These are phyloP conservation scores for Cadophora luteo-olivacea DNA, from an alignment of 2,329 filamentous ascomycete species.

Conservation along the genomic window DNA sequence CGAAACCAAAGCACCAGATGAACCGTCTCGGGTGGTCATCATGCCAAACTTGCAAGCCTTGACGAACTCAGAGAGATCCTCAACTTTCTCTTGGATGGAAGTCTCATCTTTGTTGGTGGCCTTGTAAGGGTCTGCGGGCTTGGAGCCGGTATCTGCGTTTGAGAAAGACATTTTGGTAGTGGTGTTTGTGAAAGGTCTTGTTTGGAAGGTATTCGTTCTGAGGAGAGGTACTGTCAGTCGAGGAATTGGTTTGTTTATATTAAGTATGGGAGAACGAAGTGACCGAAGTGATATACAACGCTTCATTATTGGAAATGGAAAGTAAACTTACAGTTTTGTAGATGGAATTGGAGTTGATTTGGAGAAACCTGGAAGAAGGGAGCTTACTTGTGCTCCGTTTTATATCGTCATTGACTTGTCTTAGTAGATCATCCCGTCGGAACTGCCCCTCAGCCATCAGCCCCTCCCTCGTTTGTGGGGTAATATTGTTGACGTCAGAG, in stretches of 20 bases:
- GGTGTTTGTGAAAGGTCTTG: slow-evolving; percentile 21
- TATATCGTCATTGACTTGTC: slow-evolving; percentile 25
- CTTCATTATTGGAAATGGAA: slow-evolving; percentile 24
- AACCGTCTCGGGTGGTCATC: slow-evolving; percentile 79
- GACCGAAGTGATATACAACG: slow-evolving; percentile 18
- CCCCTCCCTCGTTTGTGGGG: slow-evolving; percentile 20
- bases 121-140: slow-evolving; percentile 79
- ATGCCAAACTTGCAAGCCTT: slow-evolving; percentile 81
- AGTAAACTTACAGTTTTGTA: slow-evolving; percentile 18
- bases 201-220: slow-evolving; percentile 21
- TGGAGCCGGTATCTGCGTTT: slow-evolving; percentile 66
- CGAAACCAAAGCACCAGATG: slow-evolving; percentile 73
- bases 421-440: neutral
- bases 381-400: neutral
- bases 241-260: slow-evolving; percentile 9
- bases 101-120: slow-evolving; percentile 70
- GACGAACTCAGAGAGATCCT: slow-evolving; percentile 75
- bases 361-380: neutral
- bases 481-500: slow-evolving; percentile 20
- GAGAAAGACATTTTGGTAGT: slow-evolving; percentile 50
- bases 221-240: slow-evolving; percentile 24
- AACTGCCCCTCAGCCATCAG: slow-evolving; percentile 12
- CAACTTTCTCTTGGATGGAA: slow-evolving; percentile 75
- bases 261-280: slow-evolving; percentile 14
- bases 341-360: neutral